A percentile compares a stretch with the other conserved stretches of the same genome.
phyloP scores from a whole-genome alignment of 768 basidiomycete species.

The Podaxis carcinomalis region DNA sequence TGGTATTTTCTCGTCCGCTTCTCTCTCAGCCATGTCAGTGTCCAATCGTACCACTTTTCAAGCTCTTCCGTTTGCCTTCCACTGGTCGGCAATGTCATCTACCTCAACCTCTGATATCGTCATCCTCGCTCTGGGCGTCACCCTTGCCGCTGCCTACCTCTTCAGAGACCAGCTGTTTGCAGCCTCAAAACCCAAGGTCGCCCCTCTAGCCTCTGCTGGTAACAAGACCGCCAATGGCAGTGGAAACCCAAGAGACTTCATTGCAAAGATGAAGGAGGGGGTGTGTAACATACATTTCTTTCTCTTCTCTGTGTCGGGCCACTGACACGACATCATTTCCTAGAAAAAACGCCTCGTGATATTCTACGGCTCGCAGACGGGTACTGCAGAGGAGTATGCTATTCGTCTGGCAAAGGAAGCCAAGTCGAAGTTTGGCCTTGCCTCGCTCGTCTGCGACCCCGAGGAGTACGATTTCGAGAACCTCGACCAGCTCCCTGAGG shows the following conservation, averaged over 20 bases:
- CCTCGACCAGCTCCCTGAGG: slow-evolving; percentile 85
- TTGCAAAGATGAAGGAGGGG: slow-evolving; percentile 89
- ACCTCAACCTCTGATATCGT: slow-evolving; percentile 67
- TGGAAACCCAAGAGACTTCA: slow-evolving; percentile 90
- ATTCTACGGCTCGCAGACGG: slow-evolving; percentile 98
- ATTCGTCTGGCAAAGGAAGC: slow-evolving; percentile 97
- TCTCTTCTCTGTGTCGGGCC: slow-evolving; percentile 6
- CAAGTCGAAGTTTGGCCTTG: slow-evolving; percentile 92
- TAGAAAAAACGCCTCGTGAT: slow-evolving; percentile 97
- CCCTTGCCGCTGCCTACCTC: slow-evolving; percentile 74
- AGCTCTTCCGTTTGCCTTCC: slow-evolving; percentile 31
- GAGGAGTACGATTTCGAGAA: slow-evolving; percentile 99
- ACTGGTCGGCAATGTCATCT: slow-evolving; percentile 46
- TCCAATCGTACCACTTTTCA: slow-evolving; percentile 34
- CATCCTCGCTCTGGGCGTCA: slow-evolving; percentile 69
- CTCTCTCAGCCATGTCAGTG: slow-evolving; percentile 24
- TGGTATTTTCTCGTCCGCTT: slow-evolving; percentile 22
- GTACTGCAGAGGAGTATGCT: slow-evolving; percentile 97
- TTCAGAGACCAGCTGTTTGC: slow-evolving; percentile 80
- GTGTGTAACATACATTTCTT: slow-evolving; percentile 44
- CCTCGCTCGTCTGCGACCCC: slow-evolving; percentile 95
- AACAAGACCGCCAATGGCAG: slow-evolving; percentile 54
- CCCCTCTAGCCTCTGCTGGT: slow-evolving; percentile 26
- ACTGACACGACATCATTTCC: slow-evolving; percentile 10
- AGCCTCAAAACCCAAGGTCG: slow-evolving; percentile 57